These are phyloP conservation scores for Sugiyamaella marilandica DNA, from an alignment of 805 yeast genomes.

Conservation along the genomic window DNA sequence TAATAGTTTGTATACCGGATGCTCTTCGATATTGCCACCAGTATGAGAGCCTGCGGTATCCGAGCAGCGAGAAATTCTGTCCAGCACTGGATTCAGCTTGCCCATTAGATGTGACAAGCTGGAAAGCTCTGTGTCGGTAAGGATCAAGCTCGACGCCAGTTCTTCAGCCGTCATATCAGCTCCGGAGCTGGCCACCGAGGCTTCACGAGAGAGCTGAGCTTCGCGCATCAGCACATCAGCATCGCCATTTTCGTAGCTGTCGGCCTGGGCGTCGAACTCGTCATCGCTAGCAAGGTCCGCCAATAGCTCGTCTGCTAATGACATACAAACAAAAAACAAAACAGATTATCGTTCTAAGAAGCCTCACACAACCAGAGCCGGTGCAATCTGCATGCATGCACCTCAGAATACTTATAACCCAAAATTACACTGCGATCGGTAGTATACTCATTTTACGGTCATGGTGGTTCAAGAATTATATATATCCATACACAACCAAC, in stretches of 20 bases:
- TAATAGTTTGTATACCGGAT: slow-evolving; percentile 48
- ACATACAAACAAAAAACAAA: slow-evolving; percentile 24
- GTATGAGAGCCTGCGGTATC: slow-evolving; percentile 21
- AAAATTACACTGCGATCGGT: no score
- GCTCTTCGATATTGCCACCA: slow-evolving; percentile 27
- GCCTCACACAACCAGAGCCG: no score
- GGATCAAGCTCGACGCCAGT: slow-evolving; percentile 12
- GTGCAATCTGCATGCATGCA: no score
- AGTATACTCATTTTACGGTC: no score
- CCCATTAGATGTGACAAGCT: slow-evolving; percentile 20
- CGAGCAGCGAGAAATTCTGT: neutral
- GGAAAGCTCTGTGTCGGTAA: slow-evolving; percentile 9
- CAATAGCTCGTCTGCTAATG: slow-evolving; percentile 37
- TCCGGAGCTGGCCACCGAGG: neutral
- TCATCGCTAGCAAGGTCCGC: slow-evolving; percentile 34
- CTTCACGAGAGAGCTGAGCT: neutral
- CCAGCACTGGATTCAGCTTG: slow-evolving; percentile 21
- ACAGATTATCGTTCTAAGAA: no score
- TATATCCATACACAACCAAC: no score
- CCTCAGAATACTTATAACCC: no score
- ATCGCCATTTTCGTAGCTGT: slow-evolving; percentile 12
- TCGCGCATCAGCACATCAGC: slow-evolving; percentile 5
- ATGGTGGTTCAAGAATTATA: no score
- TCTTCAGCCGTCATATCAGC: slow-evolving; percentile 13
- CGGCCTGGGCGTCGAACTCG: slow-evolving; percentile 14